Percentiles rank a stretch among this genome's conserved stretches.
These are phyloP conservation scores for Geosmithia morbida DNA, from an alignment of 2,329 filamentous ascomycete species.

Conservation along the genomic window DNA sequence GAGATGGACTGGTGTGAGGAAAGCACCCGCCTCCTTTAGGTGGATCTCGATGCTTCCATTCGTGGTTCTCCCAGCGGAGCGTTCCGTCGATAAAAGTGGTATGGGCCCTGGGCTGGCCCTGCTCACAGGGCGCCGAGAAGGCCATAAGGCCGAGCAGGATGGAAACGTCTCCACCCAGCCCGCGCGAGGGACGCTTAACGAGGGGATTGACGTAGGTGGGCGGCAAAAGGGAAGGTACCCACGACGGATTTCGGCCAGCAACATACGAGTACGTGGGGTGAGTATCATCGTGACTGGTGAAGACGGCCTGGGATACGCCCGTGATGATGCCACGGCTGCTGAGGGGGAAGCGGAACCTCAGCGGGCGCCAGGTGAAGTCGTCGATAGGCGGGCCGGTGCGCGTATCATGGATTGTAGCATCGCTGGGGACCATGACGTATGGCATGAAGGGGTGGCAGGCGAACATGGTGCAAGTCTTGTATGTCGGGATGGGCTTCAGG, in stretches of 20 bases:
- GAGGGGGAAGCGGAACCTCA: conserved; percentile 13
- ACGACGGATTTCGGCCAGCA: conserved; percentile 15
- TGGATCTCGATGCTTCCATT: conserved; percentile 8
- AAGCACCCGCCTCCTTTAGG: conserved; percentile 14
- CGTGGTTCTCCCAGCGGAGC: conserved; percentile 10
- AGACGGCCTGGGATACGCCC: conserved; percentile 15
- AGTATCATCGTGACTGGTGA: conserved; percentile 4
- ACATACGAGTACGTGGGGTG: conserved; percentile 8
- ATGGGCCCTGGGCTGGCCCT: conserved; percentile 3
- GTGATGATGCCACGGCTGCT: background rate
- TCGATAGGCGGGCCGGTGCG: background rate
- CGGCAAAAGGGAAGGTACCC: conserved; percentile 23
- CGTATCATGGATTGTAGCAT: background rate
- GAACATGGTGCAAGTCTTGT: background rate
- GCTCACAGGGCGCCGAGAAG: conserved; percentile 7
- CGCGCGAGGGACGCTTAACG: conserved; percentile 9
- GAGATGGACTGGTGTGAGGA: background rate
- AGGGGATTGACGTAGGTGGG: conserved; percentile 10
- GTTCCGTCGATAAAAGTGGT: conserved; percentile 9
- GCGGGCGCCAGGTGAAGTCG: conserved; percentile 9
- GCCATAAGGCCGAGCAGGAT: conserved; percentile 26
- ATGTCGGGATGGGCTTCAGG: background rate
- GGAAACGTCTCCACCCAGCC: conserved; percentile 21
- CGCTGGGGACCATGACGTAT: conserved; percentile 1
- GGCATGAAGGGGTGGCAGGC: conserved; percentile 2